Evolutionary conservation across 129 eudicot species (phyloP), one percentile per base, ranked within the genome.

Genomic region (Logfia minima): DNA sequence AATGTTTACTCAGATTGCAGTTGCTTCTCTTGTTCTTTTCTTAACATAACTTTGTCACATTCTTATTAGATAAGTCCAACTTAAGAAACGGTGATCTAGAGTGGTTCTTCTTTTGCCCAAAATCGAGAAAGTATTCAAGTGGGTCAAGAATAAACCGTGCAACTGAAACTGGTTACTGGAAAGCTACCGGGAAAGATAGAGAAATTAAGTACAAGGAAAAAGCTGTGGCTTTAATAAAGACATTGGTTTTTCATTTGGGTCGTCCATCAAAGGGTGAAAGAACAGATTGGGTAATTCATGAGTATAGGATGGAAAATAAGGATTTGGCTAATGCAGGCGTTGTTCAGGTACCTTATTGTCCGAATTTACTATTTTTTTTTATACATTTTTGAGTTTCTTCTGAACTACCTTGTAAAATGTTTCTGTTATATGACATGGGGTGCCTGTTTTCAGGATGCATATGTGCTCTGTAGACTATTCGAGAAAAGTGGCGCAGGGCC

Each of bases 31-130:
- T 21, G 2, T 58, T 2, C 22, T 21, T 65, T 39, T 13, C 31
- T 0, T 35, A 52, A 51, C 24, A 1, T 26, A 19, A 58, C 3
- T 19, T 9, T 19, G 21, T 76, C 11, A 14, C 48, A 9, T 37
- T 58, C 60, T 77, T 43, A 74, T 52, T 86, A 91, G 97, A 84
- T 79, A 87, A 82, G 70, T 92, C 89, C 55, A 63, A 82, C 77
- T 68, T 87, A 70, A 82, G 77, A 75, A 81, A 80, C 48, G 87
- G 84, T 45, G 98, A 92, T 79, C 81, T 81, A 1, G 87, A 92
- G 79, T 90, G 96, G 98, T 92, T 72, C 86, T 92, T 92, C 71
- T 92, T 92, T 82, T 89, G 90, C 71, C 86, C 98, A 10, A 90
- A 83, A 35, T 88, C 85, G 71, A 86, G 31, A 81, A 92, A 86